These are phyloP conservation scores for Miamiensis avidus DNA, from an alignment of 169 alveolate species.

Conservation along the genomic window DNA sequence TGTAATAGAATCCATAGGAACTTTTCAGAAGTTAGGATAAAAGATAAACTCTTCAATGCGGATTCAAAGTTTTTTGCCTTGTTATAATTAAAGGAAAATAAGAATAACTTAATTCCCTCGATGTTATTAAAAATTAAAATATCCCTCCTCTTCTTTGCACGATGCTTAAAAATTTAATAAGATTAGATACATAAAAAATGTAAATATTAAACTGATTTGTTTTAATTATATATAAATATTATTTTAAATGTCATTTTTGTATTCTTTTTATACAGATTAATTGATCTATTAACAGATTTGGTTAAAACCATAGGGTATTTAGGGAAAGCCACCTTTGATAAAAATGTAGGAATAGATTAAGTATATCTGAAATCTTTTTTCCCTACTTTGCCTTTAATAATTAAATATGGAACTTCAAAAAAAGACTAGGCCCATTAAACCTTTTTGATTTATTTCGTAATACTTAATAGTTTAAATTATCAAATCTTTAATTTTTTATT, in stretches of 20 bases:
- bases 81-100: constrained; percentile 55
- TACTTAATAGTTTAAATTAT: background rate
- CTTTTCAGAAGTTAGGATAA: constrained; percentile 42
- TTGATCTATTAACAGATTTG: constrained; percentile 59
- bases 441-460: constrained; percentile 17
- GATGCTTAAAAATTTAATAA: constrained; percentile 43
- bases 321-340: constrained; percentile 62
- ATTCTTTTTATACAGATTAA: background rate
- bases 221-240: too few species aligned
- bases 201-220: background rate
- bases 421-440: constrained; percentile 13
- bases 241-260: too few species aligned
- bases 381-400: constrained; percentile 44
- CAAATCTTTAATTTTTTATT: constrained; percentile 16
- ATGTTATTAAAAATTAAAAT: constrained; percentile 59
- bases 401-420: constrained; percentile 3
- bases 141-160: constrained; percentile 53
- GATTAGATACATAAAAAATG: constrained; percentile 35
- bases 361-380: constrained; percentile 51
- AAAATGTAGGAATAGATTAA: constrained; percentile 52
- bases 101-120: constrained; percentile 64
- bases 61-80: constrained; percentile 55
- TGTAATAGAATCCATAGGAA: constrained; percentile 50
- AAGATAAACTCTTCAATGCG: constrained; percentile 35
- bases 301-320: constrained; percentile 60